These are phyloP conservation scores for Pleurotus pulmonarius DNA, from an alignment of 768 basidiomycete genomes.

Conservation along the genomic window DNA sequence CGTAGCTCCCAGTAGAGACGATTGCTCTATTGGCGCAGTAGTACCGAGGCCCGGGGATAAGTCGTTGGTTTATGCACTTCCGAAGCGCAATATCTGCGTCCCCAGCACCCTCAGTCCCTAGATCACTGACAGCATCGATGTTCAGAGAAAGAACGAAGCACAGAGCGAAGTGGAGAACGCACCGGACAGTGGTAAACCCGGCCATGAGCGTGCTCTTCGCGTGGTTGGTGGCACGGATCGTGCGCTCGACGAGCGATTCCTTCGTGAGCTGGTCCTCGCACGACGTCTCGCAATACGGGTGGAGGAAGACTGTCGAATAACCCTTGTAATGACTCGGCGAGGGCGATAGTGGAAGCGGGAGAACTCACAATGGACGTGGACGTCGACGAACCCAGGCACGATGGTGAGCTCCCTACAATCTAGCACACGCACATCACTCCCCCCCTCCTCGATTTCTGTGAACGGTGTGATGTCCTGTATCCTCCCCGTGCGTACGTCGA, in stretches of 20 bases:
- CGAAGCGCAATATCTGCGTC: slow-evolving; percentile 59
- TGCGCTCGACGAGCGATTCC: slow-evolving; percentile 55
- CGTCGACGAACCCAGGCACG: slow-evolving; percentile 55
- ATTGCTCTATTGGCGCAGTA: slow-evolving; percentile 60
- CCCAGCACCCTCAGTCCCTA: slow-evolving; percentile 65
- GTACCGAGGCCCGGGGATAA: slow-evolving; percentile 61
- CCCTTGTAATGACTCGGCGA: neutral
- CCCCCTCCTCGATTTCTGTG: neutral
- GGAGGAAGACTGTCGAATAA: slow-evolving; percentile 46
- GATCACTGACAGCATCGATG: slow-evolving; percentile 34
- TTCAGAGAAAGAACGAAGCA: neutral
- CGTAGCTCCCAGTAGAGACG: slow-evolving; percentile 58
- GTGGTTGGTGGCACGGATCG: slow-evolving; percentile 57
- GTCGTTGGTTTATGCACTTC: slow-evolving; percentile 45
- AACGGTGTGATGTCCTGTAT: neutral
- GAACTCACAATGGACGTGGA: slow-evolving; percentile 50
- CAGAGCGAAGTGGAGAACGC: slow-evolving; percentile 7
- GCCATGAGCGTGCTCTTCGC: slow-evolving; percentile 55
- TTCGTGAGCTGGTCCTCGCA: slow-evolving; percentile 63
- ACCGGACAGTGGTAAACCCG: slow-evolving; percentile 64
- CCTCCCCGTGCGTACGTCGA: neutral
- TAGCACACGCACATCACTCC: slow-evolving; percentile 30
- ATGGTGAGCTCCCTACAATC: slow-evolving; percentile 45
- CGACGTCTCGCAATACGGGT: slow-evolving; percentile 54
- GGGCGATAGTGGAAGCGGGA: neutral